phyloP scores from a whole-genome alignment of 352 stramenopile genomes.

The Globisporangium middletonii region DNA sequence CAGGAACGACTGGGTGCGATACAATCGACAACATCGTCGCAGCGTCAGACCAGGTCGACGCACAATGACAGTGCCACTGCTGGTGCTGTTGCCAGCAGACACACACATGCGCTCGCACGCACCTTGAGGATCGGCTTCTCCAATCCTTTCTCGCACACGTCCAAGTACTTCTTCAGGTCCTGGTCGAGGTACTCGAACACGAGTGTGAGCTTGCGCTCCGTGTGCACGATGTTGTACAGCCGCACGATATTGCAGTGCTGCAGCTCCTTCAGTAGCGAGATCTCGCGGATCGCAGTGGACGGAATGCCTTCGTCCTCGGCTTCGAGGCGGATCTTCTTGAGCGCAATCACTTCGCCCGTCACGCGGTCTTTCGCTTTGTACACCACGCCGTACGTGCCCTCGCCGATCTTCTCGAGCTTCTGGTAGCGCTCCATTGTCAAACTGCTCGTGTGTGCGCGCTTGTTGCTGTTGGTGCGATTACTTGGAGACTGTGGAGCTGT shows the following conservation, averaged over 20 bases:
- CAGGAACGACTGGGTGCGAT: slow-evolving; percentile 86
- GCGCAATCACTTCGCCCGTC: slow-evolving; percentile 96
- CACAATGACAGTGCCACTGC: too few relatives aligned
- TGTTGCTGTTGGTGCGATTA: neutral
- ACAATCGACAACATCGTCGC: neutral
- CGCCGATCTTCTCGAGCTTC: slow-evolving; percentile 96
- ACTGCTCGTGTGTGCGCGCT: neutral
- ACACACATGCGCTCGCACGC: neutral
- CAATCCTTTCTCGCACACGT: slow-evolving; percentile 97
- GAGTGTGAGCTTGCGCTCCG: slow-evolving; percentile 97
- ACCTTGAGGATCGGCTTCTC: slow-evolving; percentile 89
- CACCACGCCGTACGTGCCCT: slow-evolving; percentile 99
- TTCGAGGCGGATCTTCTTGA: slow-evolving; percentile 99
- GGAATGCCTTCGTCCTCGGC: slow-evolving; percentile 98
- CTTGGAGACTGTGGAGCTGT: too few relatives aligned
- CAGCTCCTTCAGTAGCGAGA: slow-evolving; percentile 97
- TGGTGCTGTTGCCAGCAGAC: neutral
- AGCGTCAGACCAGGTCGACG: neutral
- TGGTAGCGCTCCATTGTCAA: slow-evolving; percentile 88
- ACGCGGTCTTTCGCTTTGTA: slow-evolving; percentile 98
- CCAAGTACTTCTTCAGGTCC: slow-evolving; percentile 99
- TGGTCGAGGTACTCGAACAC: slow-evolving; percentile 99
- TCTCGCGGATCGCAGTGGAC: slow-evolving; percentile 98
- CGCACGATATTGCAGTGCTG: slow-evolving; percentile 98
- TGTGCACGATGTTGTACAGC: slow-evolving; percentile 99